These are phyloP conservation scores for Thermoascus crustaceus DNA, from an alignment of 2,329 filamentous ascomycete species.

Conservation along the genomic window DNA sequence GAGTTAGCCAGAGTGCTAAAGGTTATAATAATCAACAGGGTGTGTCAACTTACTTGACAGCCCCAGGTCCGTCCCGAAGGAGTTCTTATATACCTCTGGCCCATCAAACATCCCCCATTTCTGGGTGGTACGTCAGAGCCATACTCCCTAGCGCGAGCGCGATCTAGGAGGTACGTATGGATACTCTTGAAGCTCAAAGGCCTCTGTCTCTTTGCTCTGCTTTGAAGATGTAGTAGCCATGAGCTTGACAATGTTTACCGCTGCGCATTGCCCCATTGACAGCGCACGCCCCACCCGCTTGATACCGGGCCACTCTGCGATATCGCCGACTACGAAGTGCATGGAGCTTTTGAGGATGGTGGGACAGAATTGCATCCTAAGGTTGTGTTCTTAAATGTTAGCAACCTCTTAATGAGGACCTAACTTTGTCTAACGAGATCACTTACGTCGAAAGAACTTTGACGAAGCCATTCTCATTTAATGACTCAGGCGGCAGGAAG, in stretches of 20 bases:
- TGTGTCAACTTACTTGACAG: neutral
- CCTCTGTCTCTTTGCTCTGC: neutral
- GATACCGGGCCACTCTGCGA: conserved; percentile 65
- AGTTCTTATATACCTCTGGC: conserved; percentile 2
- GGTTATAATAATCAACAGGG: neutral
- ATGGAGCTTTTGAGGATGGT: conserved; percentile 48
- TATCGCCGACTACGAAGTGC: conserved; percentile 65
- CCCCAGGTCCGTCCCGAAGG: neutral
- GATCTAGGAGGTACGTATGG: conserved; percentile 2
- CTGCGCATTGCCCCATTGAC: conserved; percentile 60
- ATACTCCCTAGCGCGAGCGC: conserved; percentile 2
- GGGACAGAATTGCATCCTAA: conserved; percentile 49
- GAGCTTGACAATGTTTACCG: conserved; percentile 57
- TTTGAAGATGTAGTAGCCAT: neutral
- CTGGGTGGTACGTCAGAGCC: conserved; percentile 1
- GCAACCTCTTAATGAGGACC: neutral
- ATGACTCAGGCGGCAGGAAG: conserved; percentile 51
- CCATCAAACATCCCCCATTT: neutral
- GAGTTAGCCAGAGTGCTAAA: neutral
- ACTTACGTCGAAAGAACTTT: conserved; percentile 51
- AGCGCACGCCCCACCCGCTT: conserved; percentile 72
- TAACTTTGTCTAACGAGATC: conserved; percentile 4
- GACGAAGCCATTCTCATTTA: conserved; percentile 60
- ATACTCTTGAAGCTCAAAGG: neutral
- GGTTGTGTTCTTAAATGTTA: neutral